Percentiles rank a stretch among this genome's conserved stretches.
Evolutionary conservation across 2,329 filamentous ascomycete species (phyloP).

Genomic region (Botrytis aclada): DNA sequence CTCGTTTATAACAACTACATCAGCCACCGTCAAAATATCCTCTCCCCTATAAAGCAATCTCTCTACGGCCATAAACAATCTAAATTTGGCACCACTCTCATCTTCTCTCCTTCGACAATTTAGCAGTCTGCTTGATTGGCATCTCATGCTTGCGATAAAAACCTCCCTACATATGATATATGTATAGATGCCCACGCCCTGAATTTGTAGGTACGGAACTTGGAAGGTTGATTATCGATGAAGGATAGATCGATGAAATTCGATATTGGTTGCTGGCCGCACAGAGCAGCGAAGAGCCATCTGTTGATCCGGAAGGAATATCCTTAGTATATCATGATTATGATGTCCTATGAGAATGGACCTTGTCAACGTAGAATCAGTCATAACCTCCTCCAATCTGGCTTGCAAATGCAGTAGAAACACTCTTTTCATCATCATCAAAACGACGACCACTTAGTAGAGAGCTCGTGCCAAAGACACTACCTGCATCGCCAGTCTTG

Average conservation of each 20-base stretch:
- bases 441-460: constrained; percentile 41
- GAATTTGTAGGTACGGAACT: not conserved
- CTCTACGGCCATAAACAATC: constrained; percentile 12
- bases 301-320: constrained; percentile 18
- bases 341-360: constrained; percentile 10
- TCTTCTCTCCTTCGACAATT: constrained; percentile 9
- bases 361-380: constrained; percentile 32
- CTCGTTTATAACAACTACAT: not conserved
- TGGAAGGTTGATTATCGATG: constrained; percentile 9
- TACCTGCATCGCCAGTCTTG: constrained; percentile 55
- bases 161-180: constrained; percentile 12
- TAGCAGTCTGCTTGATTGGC: constrained; percentile 1
- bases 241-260: constrained; percentile 23
- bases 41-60: constrained; percentile 14
- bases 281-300: constrained; percentile 18
- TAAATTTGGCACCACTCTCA: constrained; percentile 16
- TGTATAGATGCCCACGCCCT: constrained; percentile 7
- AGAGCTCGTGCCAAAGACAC: constrained; percentile 63
- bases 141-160: constrained; percentile 14
- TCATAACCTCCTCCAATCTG: constrained; percentile 64
- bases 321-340: constrained; percentile 13
- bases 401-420: constrained; percentile 95
- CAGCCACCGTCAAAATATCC: constrained; percentile 4
- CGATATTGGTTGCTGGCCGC: constrained; percentile 16
- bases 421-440: constrained; percentile 95